phyloP scores from a whole-genome alignment of 2,329 filamentous ascomycete species.

The Aspergillus sp. region DNA sequence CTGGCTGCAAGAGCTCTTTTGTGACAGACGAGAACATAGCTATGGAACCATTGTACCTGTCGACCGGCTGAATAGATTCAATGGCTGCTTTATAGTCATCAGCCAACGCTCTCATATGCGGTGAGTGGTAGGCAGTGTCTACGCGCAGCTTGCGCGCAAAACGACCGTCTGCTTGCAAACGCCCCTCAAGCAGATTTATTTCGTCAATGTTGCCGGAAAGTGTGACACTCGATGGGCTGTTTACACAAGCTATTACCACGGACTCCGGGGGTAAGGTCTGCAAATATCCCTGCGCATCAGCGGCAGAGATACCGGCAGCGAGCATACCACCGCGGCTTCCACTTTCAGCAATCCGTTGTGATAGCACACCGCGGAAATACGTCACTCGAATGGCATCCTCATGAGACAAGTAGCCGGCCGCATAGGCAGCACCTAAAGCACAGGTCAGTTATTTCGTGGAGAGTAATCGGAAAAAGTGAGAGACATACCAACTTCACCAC shows the following conservation, averaged over 20 bases:
- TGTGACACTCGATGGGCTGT: slow-evolving; percentile 28
- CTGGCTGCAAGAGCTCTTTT: slow-evolving; percentile 21
- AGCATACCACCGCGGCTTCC: slow-evolving; percentile 26
- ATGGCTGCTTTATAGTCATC: slow-evolving; percentile 13
- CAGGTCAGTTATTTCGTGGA: no score
- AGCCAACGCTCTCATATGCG: not conserved
- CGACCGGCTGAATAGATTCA: slow-evolving; percentile 10
- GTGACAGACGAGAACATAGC: slow-evolving; percentile 29
- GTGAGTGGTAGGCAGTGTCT: not conserved
- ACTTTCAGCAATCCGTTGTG: slow-evolving; percentile 13
- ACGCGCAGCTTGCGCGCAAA: not conserved
- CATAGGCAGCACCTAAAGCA: slow-evolving; percentile 29
- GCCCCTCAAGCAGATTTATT: slow-evolving; percentile 47
- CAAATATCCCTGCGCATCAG: not conserved
- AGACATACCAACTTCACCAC: slow-evolving; percentile 31
- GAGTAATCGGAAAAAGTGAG: no score
- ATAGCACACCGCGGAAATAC: slow-evolving; percentile 26
- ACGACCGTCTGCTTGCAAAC: slow-evolving; percentile 41
- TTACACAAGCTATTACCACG: not conserved
- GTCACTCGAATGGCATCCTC: slow-evolving; percentile 25
- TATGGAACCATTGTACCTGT: slow-evolving; percentile 12
- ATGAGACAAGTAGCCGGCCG: slow-evolving; percentile 22
- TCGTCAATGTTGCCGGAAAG: slow-evolving; percentile 54
- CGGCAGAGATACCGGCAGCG: not conserved
- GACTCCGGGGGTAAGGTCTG: not conserved